Percentiles rank a stretch among this genome's conserved stretches.
phyloP scores from a whole-genome alignment of 2,329 filamentous ascomycete genomes.

The Pseudogymnoascus pannorum region DNA sequence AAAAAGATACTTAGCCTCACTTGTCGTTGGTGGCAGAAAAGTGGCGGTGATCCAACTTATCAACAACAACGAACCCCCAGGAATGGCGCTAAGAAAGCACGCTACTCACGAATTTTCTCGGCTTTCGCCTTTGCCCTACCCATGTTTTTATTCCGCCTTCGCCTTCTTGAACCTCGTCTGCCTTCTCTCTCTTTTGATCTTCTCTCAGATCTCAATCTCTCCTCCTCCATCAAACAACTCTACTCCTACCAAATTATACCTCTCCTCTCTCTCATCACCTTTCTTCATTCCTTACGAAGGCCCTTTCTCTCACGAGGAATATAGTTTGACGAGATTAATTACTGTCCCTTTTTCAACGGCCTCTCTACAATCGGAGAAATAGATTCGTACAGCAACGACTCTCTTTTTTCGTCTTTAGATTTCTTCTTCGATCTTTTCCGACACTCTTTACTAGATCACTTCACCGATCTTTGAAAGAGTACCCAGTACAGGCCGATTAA shows the following conservation, averaged over 20 bases:
- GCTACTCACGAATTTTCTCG: constrained; percentile 8
- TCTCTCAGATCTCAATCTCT: constrained; percentile 18
- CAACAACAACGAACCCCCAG: not conserved
- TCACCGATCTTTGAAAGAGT: constrained; percentile 19
- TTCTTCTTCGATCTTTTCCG: constrained; percentile 17
- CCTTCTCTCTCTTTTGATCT: constrained; percentile 18
- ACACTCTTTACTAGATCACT: constrained; percentile 19
- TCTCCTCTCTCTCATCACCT: constrained; percentile 29
- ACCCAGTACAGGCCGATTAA: constrained; percentile 7
- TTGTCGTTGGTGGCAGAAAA: not conserved
- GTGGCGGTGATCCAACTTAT: not conserved
- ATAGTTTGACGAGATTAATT: constrained; percentile 11
- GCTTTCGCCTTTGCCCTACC: constrained; percentile 20
- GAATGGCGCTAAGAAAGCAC: not conserved
- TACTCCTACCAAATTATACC: constrained; percentile 15
- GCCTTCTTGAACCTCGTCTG: constrained; percentile 3
- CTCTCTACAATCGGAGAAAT: constrained; percentile 10
- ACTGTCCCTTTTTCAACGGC: constrained; percentile 11
- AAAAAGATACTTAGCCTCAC: not conserved
- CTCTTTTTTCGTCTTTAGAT: constrained; percentile 26
- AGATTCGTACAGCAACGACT: constrained; percentile 13
- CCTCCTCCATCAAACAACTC: constrained; percentile 15
- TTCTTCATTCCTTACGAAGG: constrained; percentile 39
- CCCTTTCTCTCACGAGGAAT: constrained; percentile 36
- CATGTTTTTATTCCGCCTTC: constrained; percentile 18